Percentiles rank a stretch among this genome's conserved stretches.
phyloP scores from a whole-genome alignment of 208 protist species.

The Leishmania tropica region DNA sequence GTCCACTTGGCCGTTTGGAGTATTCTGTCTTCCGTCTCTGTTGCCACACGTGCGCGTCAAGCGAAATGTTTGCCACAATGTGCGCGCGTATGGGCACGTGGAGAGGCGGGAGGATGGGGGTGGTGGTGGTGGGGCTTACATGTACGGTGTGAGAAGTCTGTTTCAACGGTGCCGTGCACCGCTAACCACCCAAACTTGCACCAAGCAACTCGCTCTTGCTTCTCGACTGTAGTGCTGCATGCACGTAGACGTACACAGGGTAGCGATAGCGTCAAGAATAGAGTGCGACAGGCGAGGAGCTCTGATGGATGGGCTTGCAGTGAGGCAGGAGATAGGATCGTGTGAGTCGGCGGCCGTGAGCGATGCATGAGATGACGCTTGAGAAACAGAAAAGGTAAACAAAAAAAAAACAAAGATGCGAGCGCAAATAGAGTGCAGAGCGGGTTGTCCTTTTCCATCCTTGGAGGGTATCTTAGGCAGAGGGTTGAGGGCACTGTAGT shows the following conservation, averaged over 20 bases:
- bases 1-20: not conserved
- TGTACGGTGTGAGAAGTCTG: not conserved
- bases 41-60: not conserved
- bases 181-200: not conserved
- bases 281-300: not conserved
- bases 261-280: not conserved
- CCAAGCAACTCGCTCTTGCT: not conserved
- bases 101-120: not conserved
- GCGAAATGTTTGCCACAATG: not conserved
- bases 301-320: not conserved
- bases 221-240: not conserved
- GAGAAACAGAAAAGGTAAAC: not conserved
- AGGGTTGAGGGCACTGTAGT: not conserved
- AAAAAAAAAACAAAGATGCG: not conserved
- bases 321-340: not conserved
- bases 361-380: not conserved
- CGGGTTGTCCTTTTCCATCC: not conserved
- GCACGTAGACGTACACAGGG: not conserved
- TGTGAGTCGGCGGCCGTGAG: not conserved
- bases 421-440: not conserved
- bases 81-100: not conserved
- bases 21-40: not conserved
- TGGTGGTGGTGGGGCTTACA: not conserved
- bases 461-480: not conserved
- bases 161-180: not conserved